These are phyloP conservation scores for Diplocarpon rosae DNA, from an alignment of 2,329 filamentous ascomycete genomes.

Conservation along the genomic window DNA sequence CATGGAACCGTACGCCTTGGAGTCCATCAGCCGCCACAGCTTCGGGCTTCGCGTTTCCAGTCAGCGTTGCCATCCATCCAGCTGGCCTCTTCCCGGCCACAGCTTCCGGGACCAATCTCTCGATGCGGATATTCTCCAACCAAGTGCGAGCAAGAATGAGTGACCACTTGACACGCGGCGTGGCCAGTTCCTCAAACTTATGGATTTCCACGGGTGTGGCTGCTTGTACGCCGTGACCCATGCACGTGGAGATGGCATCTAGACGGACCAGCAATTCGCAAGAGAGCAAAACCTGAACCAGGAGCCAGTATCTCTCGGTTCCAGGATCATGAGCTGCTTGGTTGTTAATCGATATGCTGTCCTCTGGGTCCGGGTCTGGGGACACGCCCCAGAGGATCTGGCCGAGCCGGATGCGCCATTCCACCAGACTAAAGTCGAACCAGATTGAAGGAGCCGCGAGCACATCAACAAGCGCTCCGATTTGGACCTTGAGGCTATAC, in stretches of 20 bases:
- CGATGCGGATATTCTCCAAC: slow-evolving; percentile 56
- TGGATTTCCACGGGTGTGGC: slow-evolving; percentile 46
- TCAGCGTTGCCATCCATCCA: slow-evolving; percentile 47
- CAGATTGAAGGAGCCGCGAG: slow-evolving; percentile 56
- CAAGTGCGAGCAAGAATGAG: slow-evolving; percentile 52
- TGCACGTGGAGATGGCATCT: slow-evolving; percentile 50
- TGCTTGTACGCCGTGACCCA: slow-evolving; percentile 41
- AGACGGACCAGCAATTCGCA: slow-evolving; percentile 55
- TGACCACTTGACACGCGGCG: slow-evolving; percentile 54
- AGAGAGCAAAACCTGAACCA: slow-evolving; percentile 53
- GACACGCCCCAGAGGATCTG: slow-evolving; percentile 57
- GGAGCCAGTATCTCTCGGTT: slow-evolving; percentile 55
- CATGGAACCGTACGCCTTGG: slow-evolving; percentile 27
- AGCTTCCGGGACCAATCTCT: slow-evolving; percentile 30
- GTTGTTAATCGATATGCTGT: slow-evolving; percentile 40
- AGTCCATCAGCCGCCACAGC: slow-evolving; percentile 31
- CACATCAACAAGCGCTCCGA: slow-evolving; percentile 55
- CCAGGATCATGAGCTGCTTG: slow-evolving; percentile 39
- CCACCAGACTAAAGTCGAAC: slow-evolving; percentile 64
- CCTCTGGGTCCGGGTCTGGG: slow-evolving; percentile 38
- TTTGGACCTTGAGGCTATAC: slow-evolving; percentile 57
- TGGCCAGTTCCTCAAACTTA: slow-evolving; percentile 51
- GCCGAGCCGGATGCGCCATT: slow-evolving; percentile 63
- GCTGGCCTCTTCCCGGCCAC: slow-evolving; percentile 23
- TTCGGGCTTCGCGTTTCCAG: slow-evolving; percentile 34